Evolutionary conservation across 495 filamentous ascomycete species (phyloP).

Genomic region (Hyaloscypha finlandica): DNA sequence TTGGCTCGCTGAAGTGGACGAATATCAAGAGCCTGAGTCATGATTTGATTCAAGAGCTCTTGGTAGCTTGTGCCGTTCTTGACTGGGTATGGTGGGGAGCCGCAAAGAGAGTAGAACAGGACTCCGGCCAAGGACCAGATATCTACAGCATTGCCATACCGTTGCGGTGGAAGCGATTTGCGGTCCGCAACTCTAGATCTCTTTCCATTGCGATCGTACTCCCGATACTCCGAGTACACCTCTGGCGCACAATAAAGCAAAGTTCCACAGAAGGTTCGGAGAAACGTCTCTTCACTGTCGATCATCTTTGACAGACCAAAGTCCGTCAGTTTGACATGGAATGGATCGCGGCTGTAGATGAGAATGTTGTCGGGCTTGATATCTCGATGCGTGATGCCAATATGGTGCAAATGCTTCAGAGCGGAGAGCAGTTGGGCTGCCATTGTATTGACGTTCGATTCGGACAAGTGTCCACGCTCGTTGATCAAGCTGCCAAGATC

Average conservation of each 20-base stretch:
- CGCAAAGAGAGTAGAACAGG: slow-evolving; percentile 76
- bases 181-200: slow-evolving; percentile 42
- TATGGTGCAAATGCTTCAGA: slow-evolving; percentile 81
- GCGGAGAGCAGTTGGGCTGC: slow-evolving; percentile 77
- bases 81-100: slow-evolving; percentile 76
- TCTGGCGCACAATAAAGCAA: slow-evolving; percentile 95
- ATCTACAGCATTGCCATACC: slow-evolving; percentile 88
- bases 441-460: slow-evolving; percentile 68
- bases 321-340: slow-evolving; percentile 88
- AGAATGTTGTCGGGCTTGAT: slow-evolving; percentile 98
- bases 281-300: slow-evolving; percentile 81
- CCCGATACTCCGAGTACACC: slow-evolving; percentile 83
- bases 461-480: slow-evolving; percentile 59
- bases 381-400: slow-evolving; percentile 91
- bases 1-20: slow-evolving; percentile 52
- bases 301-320: slow-evolving; percentile 95
- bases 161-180: slow-evolving; percentile 41
- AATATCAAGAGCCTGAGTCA: slow-evolving; percentile 68
- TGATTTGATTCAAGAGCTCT: slow-evolving; percentile 79
- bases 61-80: slow-evolving; percentile 51
- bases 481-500: slow-evolving; percentile 77
- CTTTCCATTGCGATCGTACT: slow-evolving; percentile 50
- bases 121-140: slow-evolving; percentile 95
- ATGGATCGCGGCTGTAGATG: slow-evolving; percentile 68
- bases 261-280: slow-evolving; percentile 96